Conservation (phyloP, 2,329 filamentous ascomycete genomes). For the Ascochyta rabiei region DNA sequence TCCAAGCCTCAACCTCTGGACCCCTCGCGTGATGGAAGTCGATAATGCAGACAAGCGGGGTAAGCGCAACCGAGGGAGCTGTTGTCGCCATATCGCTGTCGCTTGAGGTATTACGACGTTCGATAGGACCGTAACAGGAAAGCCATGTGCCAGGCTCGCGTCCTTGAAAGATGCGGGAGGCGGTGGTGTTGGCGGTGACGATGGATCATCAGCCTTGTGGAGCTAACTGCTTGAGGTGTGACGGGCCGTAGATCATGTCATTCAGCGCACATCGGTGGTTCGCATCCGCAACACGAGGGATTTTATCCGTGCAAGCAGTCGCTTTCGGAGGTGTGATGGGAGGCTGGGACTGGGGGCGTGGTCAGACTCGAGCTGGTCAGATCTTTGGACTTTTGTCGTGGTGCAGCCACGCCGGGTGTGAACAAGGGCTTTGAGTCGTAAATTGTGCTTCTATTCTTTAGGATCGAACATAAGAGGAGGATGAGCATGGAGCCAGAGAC, state of each 20-base stretch:
- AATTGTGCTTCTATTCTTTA: constrained; percentile 16
- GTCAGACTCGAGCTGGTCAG: background rate
- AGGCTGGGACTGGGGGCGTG: background rate
- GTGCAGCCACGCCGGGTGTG: background rate
- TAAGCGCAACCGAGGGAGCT: constrained; percentile 15
- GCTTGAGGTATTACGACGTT: constrained; percentile 10
- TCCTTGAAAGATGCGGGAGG: constrained; percentile 26
- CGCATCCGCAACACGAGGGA: background rate
- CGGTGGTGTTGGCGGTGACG: constrained; percentile 32
- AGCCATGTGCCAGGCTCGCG: constrained; percentile 24
- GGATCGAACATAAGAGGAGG: constrained; percentile 18
- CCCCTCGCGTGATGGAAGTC: constrained; percentile 67
- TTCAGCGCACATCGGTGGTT: background rate
- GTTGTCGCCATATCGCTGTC: constrained; percentile 49
- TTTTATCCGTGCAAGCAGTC: background rate
- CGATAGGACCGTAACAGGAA: background rate
- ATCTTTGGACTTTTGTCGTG: too few species aligned
- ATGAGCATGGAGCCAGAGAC: constrained; percentile 7
- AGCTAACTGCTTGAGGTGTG: constrained; percentile 20
- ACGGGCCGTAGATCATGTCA: constrained; percentile 11
- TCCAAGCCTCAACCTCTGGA: constrained; percentile 93
- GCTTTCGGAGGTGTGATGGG: background rate
- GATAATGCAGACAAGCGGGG: constrained; percentile 56
- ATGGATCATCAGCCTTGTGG: constrained; percentile 30
- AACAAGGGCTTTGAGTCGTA: constrained; percentile 1